Evolutionary conservation across 1,284 basidiomycete genomes (phyloP), one percentile per base, ranked within the genome.

Genomic region (Cutaneotrichosporon curvatum): DNA sequence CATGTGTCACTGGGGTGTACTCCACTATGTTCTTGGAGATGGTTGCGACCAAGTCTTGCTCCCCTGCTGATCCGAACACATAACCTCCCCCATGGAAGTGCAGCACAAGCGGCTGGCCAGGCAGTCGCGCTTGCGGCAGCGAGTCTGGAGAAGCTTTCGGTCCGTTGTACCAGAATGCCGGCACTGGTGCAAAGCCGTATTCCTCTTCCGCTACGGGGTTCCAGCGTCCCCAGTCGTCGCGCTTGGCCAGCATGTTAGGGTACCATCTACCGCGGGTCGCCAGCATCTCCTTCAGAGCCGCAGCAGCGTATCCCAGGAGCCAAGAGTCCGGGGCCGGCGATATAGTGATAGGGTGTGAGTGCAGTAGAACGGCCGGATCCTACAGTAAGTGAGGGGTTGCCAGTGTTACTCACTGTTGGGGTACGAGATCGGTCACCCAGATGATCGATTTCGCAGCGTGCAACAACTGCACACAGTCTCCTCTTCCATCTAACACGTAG

Each of bases 71-170:
- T 9, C 67, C 67, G 43, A 56, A 60, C 9, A 69, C 47, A 44
- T 69, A 67, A 1, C 67, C 67, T 6, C 67, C 67, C 18, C 67
- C 67, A 45, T 69, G 67, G 37, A 69, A 65, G 33, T 58, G 49
- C 19, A 69, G 56, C 36, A 63, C 48, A 19, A 67, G 60, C 5
- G 67, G 59, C n/a, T 65, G 57, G 10, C 63, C 63, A 4, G 49
- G 48, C 8, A 47, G 40, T 12, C 60, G 54, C 3, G 54, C 44
- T 0, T 30, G 36, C 1, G 47, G 48, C 19, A 18, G 51, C 45
- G 47, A 20, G 4, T 45, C 34, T 2, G 62, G 52, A 8, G 16
- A 21, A 4, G 18, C 37, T 45, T 69, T 69, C 36, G 48, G 47
- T 2, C 65, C 65, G 9, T 58, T 56, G 43, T 50, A 69, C 67